These are phyloP conservation scores for Skeletonema costatum DNA, from an alignment of 108 stramenopile species.

Conservation along the genomic window DNA sequence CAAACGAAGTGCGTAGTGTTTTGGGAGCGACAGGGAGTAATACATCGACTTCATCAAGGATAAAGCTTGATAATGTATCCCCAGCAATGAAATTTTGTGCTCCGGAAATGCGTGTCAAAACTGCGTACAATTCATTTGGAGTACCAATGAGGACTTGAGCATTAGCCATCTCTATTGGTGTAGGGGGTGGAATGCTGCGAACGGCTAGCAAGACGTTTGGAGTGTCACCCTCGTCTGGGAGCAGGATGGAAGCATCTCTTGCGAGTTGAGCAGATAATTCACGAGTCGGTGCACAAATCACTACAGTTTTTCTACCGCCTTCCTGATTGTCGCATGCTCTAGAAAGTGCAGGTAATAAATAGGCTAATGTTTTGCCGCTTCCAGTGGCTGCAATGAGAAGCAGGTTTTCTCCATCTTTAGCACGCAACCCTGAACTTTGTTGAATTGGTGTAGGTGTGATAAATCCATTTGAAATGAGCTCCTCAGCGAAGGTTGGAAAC, in stretches of 20 bases:
- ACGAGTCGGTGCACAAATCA: conserved; percentile 50
- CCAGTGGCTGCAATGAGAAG: conserved; percentile 58
- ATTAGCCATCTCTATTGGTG: conserved; percentile 26
- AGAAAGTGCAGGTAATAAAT: conserved; percentile 44
- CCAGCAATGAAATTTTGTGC: conserved; percentile 49
- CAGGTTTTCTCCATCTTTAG: conserved; percentile 42
- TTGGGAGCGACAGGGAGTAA: conserved; percentile 54
- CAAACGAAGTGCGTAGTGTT: conserved; percentile 49
- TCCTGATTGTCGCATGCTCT: conserved; percentile 11
- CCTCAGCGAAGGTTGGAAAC: conserved; percentile 44
- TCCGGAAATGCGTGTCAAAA: conserved; percentile 49
- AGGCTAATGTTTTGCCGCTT: conserved; percentile 52
- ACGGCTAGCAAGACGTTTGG: conserved; percentile 47
- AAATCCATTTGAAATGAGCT: conserved; percentile 37
- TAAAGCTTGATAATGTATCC: conserved; percentile 43
- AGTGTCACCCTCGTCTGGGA: conserved; percentile 21
- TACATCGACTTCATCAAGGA: conserved; percentile 66
- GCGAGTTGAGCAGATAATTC: conserved; percentile 52
- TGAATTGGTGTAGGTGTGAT: conserved; percentile 60
- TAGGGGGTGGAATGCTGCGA: conserved; percentile 47
- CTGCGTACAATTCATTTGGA: conserved; percentile 48
- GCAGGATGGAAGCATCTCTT: conserved; percentile 44
- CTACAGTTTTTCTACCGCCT: conserved; percentile 20
- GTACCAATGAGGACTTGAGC: conserved; percentile 55
- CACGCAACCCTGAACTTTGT: conserved; percentile 33